Base-by-base conservation (phyloP, 345 rosid species). In the Hevea brasiliensis region DNA sequence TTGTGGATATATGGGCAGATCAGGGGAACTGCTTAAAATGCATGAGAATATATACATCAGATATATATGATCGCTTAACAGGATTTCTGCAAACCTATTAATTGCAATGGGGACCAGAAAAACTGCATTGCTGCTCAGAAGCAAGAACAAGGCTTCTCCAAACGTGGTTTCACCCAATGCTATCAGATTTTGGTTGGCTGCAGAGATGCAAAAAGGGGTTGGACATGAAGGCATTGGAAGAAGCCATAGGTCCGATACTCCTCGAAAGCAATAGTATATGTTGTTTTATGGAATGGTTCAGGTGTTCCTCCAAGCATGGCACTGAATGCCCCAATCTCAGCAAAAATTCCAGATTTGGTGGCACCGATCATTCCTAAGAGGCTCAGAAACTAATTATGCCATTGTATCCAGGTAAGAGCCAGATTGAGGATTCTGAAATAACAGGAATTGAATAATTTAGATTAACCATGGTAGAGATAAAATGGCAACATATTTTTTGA, bases 281-380 rank as follows among this genome's bases (percentile, higher is more conserved):
- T n/a, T n/a, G n/a, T n/a, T n/a, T n/a, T n/a, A n/a, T n/a, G n/a
- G n/a, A n/a, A n/a, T n/a, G n/a, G n/a, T n/a, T n/a, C n/a, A n/a
- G n/a, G n/a, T n/a, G n/a, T n/a, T n/a, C n/a, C n/a, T n/a, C n/a
- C n/a, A n/a, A n/a, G n/a, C n/a, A n/a, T n/a, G n/a, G n/a, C n/a
- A n/a, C n/a, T n/a, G n/a, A n/a, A n/a, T n/a, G 94, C 74, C 97
- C 97, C 26, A 94, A 94, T 81, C 94, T 94, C 15, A 84, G 96
- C 73, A 94, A 90, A 74, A 87, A 35, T 92, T 92, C 80, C 98
- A 94, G 89, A 88, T 90, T 11, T 92, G 98, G 98, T 94, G 98
- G 98, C 95, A 97, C 58, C 83, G 98, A 57, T 90, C 96, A 1
- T 94, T 94, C 41, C 83, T 89, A 9, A 80, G 89, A 82, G 94